Conservation (phyloP, 2,329 filamentous ascomycete genomes). For the Rutstroemia sp. region DNA sequence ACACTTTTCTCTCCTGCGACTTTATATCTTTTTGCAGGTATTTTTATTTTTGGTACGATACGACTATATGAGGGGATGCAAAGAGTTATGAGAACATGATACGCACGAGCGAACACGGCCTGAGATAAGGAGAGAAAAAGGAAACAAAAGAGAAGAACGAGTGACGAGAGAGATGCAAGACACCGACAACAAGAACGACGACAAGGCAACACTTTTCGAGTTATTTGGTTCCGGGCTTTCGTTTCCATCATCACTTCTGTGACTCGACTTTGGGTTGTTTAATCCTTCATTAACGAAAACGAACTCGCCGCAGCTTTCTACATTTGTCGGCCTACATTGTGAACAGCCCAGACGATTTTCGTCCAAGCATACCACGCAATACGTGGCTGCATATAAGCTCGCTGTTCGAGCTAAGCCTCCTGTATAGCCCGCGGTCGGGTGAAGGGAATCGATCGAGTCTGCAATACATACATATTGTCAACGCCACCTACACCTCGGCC, state of each 20-base stretch:
- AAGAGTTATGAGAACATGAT: neutral
- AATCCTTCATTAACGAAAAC: neutral
- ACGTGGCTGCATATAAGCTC: too few relatives aligned
- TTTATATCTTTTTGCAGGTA: too few relatives aligned
- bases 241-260: neutral
- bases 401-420: too few relatives aligned
- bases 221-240: neutral
- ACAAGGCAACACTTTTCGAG: neutral
- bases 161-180: neutral
- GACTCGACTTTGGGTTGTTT: neutral
- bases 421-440: too few relatives aligned
- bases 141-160: neutral
- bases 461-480: neutral
- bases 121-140: neutral
- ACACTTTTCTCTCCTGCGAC: too few relatives aligned
- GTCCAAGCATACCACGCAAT: neutral
- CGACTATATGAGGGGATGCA: neutral
- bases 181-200: neutral
- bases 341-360: neutral
- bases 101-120: neutral
- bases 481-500: neutral
- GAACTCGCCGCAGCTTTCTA: too few relatives aligned
- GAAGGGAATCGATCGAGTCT: neutral
- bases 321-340: too few relatives aligned
- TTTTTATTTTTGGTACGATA: neutral